These are phyloP conservation scores for Phytophthora foliorum DNA, from an alignment of 352 stramenopile species.

Conservation along the genomic window DNA sequence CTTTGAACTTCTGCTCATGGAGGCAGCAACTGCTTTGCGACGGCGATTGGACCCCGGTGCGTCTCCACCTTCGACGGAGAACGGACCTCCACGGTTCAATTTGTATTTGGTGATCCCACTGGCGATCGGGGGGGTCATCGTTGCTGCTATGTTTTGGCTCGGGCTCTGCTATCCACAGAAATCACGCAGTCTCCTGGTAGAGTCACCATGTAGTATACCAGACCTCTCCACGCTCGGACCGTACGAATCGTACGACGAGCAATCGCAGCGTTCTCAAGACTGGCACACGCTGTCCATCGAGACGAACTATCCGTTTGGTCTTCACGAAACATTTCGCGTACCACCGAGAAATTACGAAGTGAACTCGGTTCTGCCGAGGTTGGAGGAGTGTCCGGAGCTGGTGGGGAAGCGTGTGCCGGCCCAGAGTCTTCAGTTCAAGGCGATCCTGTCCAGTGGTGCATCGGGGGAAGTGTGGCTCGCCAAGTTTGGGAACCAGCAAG, in stretches of 20 bases:
- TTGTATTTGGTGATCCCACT: slow-evolving; percentile 18
- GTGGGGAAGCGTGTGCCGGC: slow-evolving; percentile 28
- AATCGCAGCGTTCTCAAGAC: slow-evolving; percentile 1
- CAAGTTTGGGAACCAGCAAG: slow-evolving; percentile 26
- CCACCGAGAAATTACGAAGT: neutral
- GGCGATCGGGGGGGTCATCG: slow-evolving; percentile 4
- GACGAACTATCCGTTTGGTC: slow-evolving; percentile 5
- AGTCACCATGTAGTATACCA: slow-evolving; percentile 7
- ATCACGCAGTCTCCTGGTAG: neutral
- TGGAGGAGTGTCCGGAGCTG: slow-evolving; percentile 8
- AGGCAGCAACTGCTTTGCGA: slow-evolving; percentile 4
- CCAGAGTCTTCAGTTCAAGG: slow-evolving; percentile 26
- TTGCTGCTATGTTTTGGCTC: slow-evolving; percentile 10
- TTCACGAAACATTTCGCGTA: slow-evolving; percentile 12
- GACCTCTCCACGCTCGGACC: slow-evolving; percentile 4
- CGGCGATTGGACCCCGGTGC: neutral
- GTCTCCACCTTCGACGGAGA: neutral
- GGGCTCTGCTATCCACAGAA: slow-evolving; percentile 22
- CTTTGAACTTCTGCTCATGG: neutral
- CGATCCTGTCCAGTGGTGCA: slow-evolving; percentile 35
- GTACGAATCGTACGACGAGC: slow-evolving; percentile 2
- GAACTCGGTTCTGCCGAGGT: neutral
- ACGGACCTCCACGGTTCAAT: slow-evolving; percentile 7
- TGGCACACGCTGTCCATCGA: slow-evolving; percentile 17
- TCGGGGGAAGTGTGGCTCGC: slow-evolving; percentile 50